Base-by-base conservation (phyloP, 805 yeast genomes). In the Candida jianshihensis region DNA sequence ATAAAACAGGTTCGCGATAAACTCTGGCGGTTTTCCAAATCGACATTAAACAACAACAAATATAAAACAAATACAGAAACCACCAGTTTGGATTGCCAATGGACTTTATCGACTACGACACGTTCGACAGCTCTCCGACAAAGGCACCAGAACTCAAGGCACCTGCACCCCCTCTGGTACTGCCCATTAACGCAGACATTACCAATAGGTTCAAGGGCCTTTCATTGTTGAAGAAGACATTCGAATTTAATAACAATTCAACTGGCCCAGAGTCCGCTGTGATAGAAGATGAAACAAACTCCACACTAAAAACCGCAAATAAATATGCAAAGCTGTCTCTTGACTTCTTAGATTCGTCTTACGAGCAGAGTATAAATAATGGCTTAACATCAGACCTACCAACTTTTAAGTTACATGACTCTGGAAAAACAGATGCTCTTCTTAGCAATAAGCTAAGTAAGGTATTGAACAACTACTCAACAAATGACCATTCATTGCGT, bases 321-420 rank as follows among this genome's bases (percentile, higher is more conserved):
- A 67, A 66, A 38, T 75, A 75, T 45, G 81, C 80, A 1, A 45
- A 59, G 31, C 40, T 64, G 25, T 69, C 81, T 0, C 46, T 75
- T 29, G 59, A 58, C 16, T 48, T 73, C 40, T 49, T 65, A 17
- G 41, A 47, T 12, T 49, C 53, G n/a, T 30, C 39, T 11, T 40
- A 18, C 21, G 38, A 33, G 24, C 46, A 30, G 10, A 22, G 19
- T 4, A 20, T 39, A 5, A 25, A 37, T 5, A 17, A 25, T 5
- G 30, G 25, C n/a, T 28, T 26, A 46, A 38, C 43, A 3, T 28
- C 45, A 10, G 48, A 42, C 30, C 24, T 43, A 2, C 35, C 46
- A 13, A 4, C 19, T 37, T 3, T 14, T 33, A n/a, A 35, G 14
- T 11, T 18, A 37, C 31, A 15, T 40, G 40, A 25, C 12, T n/a